Base-by-base conservation (phyloP, 2,329 filamentous ascomycete species). In the Colletotrichum gigasporum region DNA sequence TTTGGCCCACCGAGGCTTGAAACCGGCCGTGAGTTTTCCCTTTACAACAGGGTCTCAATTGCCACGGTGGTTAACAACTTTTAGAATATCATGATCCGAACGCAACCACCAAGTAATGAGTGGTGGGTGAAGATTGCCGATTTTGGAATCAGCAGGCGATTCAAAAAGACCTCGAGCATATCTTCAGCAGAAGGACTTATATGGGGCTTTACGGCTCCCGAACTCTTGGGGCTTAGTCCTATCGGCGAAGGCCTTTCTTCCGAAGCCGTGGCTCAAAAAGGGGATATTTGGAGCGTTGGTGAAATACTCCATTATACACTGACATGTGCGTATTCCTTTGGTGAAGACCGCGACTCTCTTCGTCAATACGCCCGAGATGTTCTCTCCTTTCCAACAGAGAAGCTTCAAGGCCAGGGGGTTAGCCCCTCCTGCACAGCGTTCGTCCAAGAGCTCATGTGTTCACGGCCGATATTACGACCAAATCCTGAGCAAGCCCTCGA, bases 51-150 rank as follows among this genome's bases (percentile, higher is more conserved):
- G n/a, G n/a, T n/a, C n/a, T n/a, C n/a, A n/a, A n/a, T 2, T 18
- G 5, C 1, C 5, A 8, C 4, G 5, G 4, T 20, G 4, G n/a
- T 30, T 35, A 8, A 50, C 30, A 10, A 2, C 9, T n/a, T 3
- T 4, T 12, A 56, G 53, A 56, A 56, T 22, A 18, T 56, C 4
- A 18, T 56, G 18, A 45, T 56, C 22, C 39, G 30, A 12, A 28
- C 41, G 4, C 39, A 56, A 28, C 53, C 53, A 16, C 53, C 53
- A 0, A 41, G 26, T 3, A 26, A 22, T n/a, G 53, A 56, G 10
- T 56, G 53, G 53, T 56, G 53, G 53, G 42, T 56, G 20, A 56
- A 56, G 32, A 45, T 56, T 20, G 53, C 18, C 53, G 53, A 56
- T 30, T 56, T 56, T 18, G 53, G 53, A 20, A 56, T 56, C 26